phyloP scores from a whole-genome alignment of 163 green algal species.

The Chlorella variabilis region DNA sequence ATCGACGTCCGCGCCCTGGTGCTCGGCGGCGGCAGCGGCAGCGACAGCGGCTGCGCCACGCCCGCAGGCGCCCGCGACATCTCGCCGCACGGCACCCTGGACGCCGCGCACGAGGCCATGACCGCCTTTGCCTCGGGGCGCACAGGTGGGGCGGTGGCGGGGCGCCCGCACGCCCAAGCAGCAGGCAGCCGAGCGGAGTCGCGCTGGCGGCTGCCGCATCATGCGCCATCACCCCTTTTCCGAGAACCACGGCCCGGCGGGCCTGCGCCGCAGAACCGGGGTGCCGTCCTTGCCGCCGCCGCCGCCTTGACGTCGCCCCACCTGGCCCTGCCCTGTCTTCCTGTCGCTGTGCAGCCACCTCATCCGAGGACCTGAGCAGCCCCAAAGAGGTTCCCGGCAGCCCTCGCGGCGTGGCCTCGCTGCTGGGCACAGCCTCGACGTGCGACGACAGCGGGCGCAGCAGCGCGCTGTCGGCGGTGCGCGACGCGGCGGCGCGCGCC shows the following conservation, averaged over 20 bases:
- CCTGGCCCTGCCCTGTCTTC: too few species aligned
- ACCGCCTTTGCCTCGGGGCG: neutral
- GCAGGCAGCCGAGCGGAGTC: too few species aligned
- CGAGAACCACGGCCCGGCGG: too few species aligned
- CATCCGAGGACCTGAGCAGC: slow-evolving; percentile 11
- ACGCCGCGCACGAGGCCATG: neutral
- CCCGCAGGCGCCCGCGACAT: neutral
- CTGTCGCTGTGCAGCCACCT: neutral
- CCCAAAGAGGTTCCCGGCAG: slow-evolving; percentile 14
- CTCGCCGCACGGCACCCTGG: slow-evolving; percentile 7
- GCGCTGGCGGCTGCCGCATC: too few species aligned
- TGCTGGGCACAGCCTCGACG: neutral
- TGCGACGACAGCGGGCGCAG: neutral
- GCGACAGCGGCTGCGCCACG: neutral
- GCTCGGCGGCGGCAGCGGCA: neutral
- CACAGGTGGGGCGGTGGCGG: neutral
- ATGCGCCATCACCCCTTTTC: too few species aligned
- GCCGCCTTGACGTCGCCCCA: too few species aligned
- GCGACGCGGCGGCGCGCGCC: neutral
- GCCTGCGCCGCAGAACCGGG: too few species aligned
- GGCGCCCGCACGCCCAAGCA: neutral
- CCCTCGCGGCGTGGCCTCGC: slow-evolving; percentile 5
- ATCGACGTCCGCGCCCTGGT: slow-evolving; percentile 16
- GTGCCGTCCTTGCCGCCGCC: too few species aligned
- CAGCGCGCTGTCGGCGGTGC: neutral